Evolutionary conservation across 2,329 filamentous ascomycete species (phyloP).

Genomic region (Aspergillus ochraceus): DNA sequence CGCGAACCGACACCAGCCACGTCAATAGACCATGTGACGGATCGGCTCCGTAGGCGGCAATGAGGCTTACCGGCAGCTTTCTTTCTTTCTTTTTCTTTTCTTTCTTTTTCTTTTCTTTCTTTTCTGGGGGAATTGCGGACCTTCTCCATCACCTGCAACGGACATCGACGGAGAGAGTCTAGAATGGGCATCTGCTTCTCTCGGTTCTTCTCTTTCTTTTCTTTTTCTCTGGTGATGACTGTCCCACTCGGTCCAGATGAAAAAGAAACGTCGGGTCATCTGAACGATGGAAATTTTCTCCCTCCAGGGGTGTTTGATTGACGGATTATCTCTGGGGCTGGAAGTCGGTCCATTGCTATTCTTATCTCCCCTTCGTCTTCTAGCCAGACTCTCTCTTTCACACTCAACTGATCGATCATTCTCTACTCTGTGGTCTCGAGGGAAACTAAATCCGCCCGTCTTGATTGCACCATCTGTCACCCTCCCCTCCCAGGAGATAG

Average conservation of each 20-base stretch:
- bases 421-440: neutral
- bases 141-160: neutral
- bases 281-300: neutral
- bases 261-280: constrained; percentile 2
- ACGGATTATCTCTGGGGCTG: neutral
- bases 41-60: neutral
- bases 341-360: neutral
- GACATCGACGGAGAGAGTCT: neutral
- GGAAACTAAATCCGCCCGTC: constrained; percentile 4
- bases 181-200: neutral
- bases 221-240: neutral
- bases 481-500: neutral
- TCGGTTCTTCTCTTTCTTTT: neutral
- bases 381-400: too few relatives aligned
- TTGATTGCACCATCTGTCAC: neutral
- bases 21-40: constrained; percentile 12
- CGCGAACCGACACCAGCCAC: constrained; percentile 10
- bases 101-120: neutral
- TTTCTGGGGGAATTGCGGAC: neutral
- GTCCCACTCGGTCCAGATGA: neutral
- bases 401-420: neutral
- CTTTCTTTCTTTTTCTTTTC: neutral
- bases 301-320: neutral
- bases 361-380: neutral
- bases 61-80: constrained; percentile 2